These are phyloP conservation scores for Xerocomellus amylosporus DNA, from an alignment of 768 basidiomycete species.

Conservation along the genomic window DNA sequence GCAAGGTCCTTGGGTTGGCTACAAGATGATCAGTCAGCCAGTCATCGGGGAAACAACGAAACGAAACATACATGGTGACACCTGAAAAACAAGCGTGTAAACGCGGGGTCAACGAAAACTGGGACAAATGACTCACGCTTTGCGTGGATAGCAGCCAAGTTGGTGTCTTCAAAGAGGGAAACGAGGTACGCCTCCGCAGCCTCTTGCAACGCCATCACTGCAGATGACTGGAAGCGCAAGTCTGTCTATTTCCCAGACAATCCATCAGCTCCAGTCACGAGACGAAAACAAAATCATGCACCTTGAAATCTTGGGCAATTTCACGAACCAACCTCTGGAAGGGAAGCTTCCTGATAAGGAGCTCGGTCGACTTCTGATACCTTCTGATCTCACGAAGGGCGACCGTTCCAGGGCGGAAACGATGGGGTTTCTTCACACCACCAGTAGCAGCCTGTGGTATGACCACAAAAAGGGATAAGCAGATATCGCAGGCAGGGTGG, in stretches of 20 bases:
- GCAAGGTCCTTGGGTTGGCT: slow-evolving; percentile 90
- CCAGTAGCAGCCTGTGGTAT: slow-evolving; percentile 67
- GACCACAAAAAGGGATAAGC: slow-evolving; percentile 13
- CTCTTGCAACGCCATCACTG: slow-evolving; percentile 91
- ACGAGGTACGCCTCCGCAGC: slow-evolving; percentile 89
- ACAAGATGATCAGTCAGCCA: slow-evolving; percentile 21
- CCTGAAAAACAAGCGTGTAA: slow-evolving; percentile 28
- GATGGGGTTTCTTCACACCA: slow-evolving; percentile 99
- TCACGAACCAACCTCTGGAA: slow-evolving; percentile 98
- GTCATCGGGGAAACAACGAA: neutral
- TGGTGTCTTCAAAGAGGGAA: slow-evolving; percentile 84
- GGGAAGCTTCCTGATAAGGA: slow-evolving; percentile 98
- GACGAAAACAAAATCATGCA: slow-evolving; percentile 27
- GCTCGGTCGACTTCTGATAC: slow-evolving; percentile 98
- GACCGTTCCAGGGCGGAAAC: slow-evolving; percentile 97
- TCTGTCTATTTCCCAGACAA: slow-evolving; percentile 54
- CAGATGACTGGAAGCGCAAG: slow-evolving; percentile 94
- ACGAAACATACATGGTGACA: slow-evolving; percentile 53
- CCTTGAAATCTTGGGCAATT: slow-evolving; percentile 97
- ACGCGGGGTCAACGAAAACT: neutral
- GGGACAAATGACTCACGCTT: slow-evolving; percentile 50
- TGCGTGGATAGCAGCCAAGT: slow-evolving; percentile 88
- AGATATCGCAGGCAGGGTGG: neutral
- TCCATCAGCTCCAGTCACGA: neutral
- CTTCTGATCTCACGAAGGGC: slow-evolving; percentile 98